Evolutionary conservation across 192 early-diverging fungal species (phyloP).

Genomic region (Coemansia sp.): DNA sequence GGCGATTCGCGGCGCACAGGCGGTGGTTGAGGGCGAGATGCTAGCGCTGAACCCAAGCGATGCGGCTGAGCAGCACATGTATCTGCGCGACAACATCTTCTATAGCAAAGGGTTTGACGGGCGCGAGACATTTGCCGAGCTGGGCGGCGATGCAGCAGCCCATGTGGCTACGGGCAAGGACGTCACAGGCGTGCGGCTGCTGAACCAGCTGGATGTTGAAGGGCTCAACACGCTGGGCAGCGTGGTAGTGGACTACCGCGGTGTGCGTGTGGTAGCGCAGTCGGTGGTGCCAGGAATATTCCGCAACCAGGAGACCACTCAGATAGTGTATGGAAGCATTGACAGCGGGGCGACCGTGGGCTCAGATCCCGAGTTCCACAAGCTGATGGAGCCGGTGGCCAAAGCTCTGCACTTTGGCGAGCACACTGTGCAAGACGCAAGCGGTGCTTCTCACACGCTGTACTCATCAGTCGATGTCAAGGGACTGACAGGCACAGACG

Average conservation of each 20-base stretch:
- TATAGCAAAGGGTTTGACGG: constrained; percentile 88
- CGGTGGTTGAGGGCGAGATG: constrained; percentile 78
- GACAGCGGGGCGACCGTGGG: constrained; percentile 79
- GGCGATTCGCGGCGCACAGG: constrained; percentile 78
- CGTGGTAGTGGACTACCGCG: constrained; percentile 90
- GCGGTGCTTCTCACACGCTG: constrained; percentile 63
- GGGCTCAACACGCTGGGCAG: constrained; percentile 89
- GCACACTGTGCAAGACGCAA: constrained; percentile 73
- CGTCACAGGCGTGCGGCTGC: constrained; percentile 79
- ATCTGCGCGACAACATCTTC: constrained; percentile 94
- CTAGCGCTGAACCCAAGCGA: constrained; percentile 77
- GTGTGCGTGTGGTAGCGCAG: constrained; percentile 88
- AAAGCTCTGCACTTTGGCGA: constrained; percentile 76
- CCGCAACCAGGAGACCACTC: constrained; percentile 68
- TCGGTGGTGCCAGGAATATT: constrained; percentile 88
- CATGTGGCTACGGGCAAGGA: constrained; percentile 95
- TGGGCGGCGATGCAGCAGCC: constrained; percentile 86
- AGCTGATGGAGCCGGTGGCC: constrained; percentile 67
- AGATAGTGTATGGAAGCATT: constrained; percentile 88
- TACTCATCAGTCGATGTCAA: constrained; percentile 88
- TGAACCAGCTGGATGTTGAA: constrained; percentile 73
- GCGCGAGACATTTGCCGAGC: constrained; percentile 74
- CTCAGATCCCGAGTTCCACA: constrained; percentile 74
- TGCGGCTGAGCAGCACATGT: constrained; percentile 78
- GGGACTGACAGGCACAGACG: constrained; percentile 89